Base-by-base conservation (phyloP, 805 yeast species). In the Blastobotrys peoriensis region DNA sequence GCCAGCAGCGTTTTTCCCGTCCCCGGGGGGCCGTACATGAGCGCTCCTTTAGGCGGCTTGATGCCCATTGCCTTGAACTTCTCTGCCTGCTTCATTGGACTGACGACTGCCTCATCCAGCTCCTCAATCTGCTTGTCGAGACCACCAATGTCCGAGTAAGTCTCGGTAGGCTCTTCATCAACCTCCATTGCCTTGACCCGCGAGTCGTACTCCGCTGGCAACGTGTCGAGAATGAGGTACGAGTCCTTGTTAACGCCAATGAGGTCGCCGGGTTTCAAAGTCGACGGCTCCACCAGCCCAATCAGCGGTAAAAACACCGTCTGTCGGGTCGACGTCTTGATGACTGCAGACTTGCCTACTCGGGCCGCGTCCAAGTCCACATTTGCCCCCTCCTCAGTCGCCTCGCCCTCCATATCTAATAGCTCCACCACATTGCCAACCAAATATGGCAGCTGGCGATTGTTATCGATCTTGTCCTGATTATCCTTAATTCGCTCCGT, bases 11-110 rank as follows among this genome's bases (percentile, higher is more conserved):
- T 93, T 68, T 93, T 93, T 65, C 99, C 99, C 1, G 98, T 93
- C 65, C 99, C 99, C 43, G 99, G 99, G 5, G 99, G 98, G 30
- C 99, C 99, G 63, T 93, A 93, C 89, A 93, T 87, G 43, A 93
- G 73, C 3, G 96, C 98, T 64, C 98, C 98, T 65, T 93, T 93
- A 47, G 98, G 98, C 13, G 98, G 94, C 63, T 86, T 91, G 61
- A 93, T 89, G 45, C 99, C 99, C 67, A 93, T 73, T 47, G 79
- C 80, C 62, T 86, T 86, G 71, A 93, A 91, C 68, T 93, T 91
- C 45, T 93, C 98, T 19, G 96, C 95, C 65, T 93, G 96, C 66
- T 89, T 91, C 95, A 93, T 88, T 27, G 99, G 99, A 50, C 93
- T 74, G 20, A 93, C 99, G 40, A 93, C 96, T 1, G 98, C 99